Conservation (phyloP, 108 stramenopile genomes). For the Fragilaria crotonensis region DNA sequence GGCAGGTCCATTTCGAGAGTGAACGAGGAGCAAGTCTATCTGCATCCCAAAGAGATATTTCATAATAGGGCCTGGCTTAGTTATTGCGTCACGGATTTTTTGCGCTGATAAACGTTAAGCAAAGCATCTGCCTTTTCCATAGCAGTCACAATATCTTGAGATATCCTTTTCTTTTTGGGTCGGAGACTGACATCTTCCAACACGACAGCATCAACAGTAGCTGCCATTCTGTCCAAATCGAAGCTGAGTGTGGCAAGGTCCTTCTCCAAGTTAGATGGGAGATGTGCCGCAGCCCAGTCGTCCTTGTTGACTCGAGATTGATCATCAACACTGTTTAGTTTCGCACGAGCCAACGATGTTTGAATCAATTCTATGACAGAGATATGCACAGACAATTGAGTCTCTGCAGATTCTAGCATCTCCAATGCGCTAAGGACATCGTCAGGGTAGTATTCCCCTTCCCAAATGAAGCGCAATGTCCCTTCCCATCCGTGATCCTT, state of each 20-base stretch:
- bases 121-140: neutral
- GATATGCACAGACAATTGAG: neutral
- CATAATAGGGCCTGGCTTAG: too few species aligned
- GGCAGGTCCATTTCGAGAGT: neutral
- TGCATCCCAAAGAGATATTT: too few species aligned
- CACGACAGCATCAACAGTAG: slow-evolving; percentile 31
- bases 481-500: slow-evolving; percentile 25
- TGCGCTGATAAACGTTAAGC: neutral
- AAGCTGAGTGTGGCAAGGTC: slow-evolving; percentile 21
- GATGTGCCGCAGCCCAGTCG: slow-evolving; percentile 4
- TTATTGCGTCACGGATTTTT: neutral
- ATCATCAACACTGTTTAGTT: slow-evolving; percentile 20
- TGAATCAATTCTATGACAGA: neutral
- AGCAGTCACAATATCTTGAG: neutral
- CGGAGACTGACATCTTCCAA: neutral
- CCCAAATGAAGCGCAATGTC: slow-evolving; percentile 29
- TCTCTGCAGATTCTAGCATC: slow-evolving; percentile 11
- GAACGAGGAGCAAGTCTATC: too few species aligned
- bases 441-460: slow-evolving; percentile 28
- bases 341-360: slow-evolving; percentile 20
- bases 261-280: slow-evolving; percentile 21
- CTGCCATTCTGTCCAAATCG: slow-evolving; percentile 35
- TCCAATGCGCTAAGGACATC: slow-evolving; percentile 27
- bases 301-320: neutral
- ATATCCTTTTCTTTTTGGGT: neutral